Evolutionary conservation across 176 grass and related monocot genomes (phyloP).

Genomic region (Thalia dealbata): DNA sequence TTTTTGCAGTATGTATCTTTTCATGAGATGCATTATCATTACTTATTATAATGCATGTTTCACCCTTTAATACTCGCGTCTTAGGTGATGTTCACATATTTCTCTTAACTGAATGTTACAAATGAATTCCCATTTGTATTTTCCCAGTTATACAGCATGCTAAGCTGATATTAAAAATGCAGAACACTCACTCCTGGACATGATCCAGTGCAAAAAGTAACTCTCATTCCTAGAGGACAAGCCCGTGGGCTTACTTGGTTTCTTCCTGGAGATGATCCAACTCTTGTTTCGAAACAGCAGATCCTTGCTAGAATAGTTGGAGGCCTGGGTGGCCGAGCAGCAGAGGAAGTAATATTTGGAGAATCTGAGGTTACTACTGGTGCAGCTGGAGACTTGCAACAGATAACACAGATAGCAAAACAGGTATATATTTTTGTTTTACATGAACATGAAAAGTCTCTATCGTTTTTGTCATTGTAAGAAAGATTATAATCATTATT

Average conservation of each 20-base stretch:
- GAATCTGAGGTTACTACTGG: conserved; percentile 74
- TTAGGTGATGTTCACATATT: too few relatives aligned
- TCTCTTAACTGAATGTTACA: not conserved
- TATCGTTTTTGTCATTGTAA: not conserved
- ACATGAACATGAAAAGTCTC: not conserved
- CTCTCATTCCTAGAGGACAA: conserved; percentile 60
- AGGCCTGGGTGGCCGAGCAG: conserved; percentile 62
- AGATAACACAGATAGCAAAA: conserved; percentile 70
- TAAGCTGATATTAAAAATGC: conserved; percentile 5
- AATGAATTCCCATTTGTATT: not conserved
- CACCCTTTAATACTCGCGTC: not conserved
- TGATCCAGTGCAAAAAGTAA: conserved; percentile 77
- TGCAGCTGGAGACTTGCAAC: conserved; percentile 70
- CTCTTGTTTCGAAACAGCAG: conserved; percentile 57
- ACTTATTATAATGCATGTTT: too few relatives aligned
- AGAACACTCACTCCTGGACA: conserved; percentile 67
- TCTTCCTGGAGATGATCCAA: conserved; percentile 43
- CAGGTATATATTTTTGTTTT: conserved; percentile 13
- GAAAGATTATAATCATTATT: not conserved
- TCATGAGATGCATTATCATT: not conserved
- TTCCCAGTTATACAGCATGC: not conserved
- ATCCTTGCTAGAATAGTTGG: conserved; percentile 71
- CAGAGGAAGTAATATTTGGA: conserved; percentile 75
- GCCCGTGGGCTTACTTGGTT: conserved; percentile 73
- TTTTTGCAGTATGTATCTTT: too few relatives aligned